Evolutionary conservation across 768 basidiomycete genomes (phyloP), one percentile per base, ranked within the genome.

Genomic region (Pisolithus marmoratus): DNA sequence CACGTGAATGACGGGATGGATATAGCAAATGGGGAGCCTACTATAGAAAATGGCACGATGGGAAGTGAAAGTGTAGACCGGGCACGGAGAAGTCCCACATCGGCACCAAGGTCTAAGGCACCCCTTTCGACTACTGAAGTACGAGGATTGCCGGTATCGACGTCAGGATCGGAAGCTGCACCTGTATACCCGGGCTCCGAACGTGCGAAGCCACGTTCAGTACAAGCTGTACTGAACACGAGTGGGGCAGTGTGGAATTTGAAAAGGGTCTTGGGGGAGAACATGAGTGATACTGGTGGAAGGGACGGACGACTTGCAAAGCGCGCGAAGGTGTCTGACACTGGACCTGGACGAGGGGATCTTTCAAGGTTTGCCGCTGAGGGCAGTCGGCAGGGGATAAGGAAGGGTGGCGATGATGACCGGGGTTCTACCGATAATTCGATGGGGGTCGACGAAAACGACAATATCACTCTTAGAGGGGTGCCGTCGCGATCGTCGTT

Each of bases 201-300:
- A 5, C 46, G 24, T 17, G 56, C 54, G 1, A 68, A 67, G 20
- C 62, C 67, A 2, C 58, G 53, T 31, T 58, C 60, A 1, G 57
- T 55, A 4, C 73, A 79, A 57, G 71, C 75, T 52, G 73, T 80
- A 4, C 61, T 85, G 31, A 74, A 71, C 58, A 86, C 85, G 0
- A 67, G 72, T 4, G 64, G 69, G 5, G 78, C 84, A 2, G 60
- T 68, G 1, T 87, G 84, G 79, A 74, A 72, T 51, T 55, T 73
- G 17, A 60, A 63, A 23, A 58, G 46, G 14, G 46, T 58, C n/a
- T 46, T 36, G 8, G 54, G 48, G n/a, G 50, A 49, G 19, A 49
- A 52, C 31, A 54, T 56, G 43, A 56, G 56, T 20, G 46, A 40
- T 19, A 57, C 17, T 22, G 38, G 46, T 8, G 61, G 58, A 9